Conservation (phyloP, 106 monocot genomes). For the Iris macrosiphon region DNA sequence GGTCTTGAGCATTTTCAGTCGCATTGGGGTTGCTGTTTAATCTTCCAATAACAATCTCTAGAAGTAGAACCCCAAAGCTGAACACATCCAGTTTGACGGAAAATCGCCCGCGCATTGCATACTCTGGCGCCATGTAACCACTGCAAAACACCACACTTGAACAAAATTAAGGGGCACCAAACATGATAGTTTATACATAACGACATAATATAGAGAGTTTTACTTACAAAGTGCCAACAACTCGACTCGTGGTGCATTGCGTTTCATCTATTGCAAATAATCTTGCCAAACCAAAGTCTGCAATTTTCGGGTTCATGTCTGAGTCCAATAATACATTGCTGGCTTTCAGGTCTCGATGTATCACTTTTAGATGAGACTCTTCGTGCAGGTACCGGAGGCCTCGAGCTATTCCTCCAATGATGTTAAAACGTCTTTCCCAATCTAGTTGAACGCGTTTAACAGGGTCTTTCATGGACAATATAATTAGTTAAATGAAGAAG, state of each 20-base stretch:
- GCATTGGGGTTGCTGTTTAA: no score
- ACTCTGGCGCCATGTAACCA: constrained; percentile 11
- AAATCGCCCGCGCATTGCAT: constrained; percentile 5
- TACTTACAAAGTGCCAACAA: constrained; percentile 13
- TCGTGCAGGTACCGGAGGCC: constrained; percentile 13
- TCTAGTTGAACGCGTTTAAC: neutral
- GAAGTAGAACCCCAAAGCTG: constrained; percentile 8
- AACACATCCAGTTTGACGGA: constrained; percentile 10
- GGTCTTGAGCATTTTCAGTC: no score
- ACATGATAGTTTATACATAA: no score
- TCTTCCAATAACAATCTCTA: constrained; percentile 10
- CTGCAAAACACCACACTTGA: no score
- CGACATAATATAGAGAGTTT: neutral
- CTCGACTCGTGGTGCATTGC: neutral
- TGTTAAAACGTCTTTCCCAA: constrained; percentile 5
- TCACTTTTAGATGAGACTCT: constrained; percentile 9
- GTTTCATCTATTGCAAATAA: constrained; percentile 6
- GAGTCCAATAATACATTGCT: constrained; percentile 9
- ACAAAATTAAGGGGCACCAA: no score
- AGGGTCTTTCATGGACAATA: no score
- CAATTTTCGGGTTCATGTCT: constrained; percentile 15
- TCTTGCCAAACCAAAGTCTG: constrained; percentile 17
- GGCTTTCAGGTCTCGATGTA: constrained; percentile 18
- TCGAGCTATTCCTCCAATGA: constrained; percentile 13
- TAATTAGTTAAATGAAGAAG: no score